A percentile compares a stretch with the other conserved stretches of the same genome.
Evolutionary conservation across 148 eudicot species (phyloP).

Genomic region (Hydrangea macrophylla): DNA sequence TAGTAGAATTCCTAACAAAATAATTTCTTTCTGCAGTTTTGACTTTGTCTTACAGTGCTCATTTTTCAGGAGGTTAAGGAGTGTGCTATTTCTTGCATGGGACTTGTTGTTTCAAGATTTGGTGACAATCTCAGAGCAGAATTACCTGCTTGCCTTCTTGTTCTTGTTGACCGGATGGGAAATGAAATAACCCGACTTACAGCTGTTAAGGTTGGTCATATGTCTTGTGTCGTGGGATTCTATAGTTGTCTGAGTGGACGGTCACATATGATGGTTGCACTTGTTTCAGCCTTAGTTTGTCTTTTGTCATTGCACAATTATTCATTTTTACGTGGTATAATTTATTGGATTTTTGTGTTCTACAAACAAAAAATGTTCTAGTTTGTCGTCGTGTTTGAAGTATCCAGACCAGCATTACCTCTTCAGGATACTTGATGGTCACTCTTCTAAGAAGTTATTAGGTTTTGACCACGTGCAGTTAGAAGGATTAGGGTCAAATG

Average conservation of each 20-base stretch:
- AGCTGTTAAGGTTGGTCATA: conserved; percentile 79
- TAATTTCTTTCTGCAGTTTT: not conserved
- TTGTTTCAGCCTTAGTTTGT: not conserved
- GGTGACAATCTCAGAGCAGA: conserved; percentile 82
- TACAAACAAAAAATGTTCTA: too few species aligned
- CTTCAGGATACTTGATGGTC: too few species aligned
- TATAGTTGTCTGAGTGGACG: not conserved
- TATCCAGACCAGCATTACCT: too few species aligned
- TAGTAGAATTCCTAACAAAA: conserved; percentile 10
- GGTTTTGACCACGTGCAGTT: too few species aligned
- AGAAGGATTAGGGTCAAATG: too few species aligned
- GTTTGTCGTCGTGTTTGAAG: too few species aligned
- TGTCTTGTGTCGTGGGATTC: conserved; percentile 2
- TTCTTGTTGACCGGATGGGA: conserved; percentile 98
- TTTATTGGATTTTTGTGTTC: too few species aligned
- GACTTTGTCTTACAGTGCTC: conserved; percentile 12
- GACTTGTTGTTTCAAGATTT: conserved; percentile 86
- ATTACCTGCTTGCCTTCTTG: conserved; percentile 86
- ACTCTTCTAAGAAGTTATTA: too few species aligned
- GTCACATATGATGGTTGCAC: not conserved
- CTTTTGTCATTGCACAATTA: not conserved
- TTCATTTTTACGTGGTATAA: not conserved
- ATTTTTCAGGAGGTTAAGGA: conserved; percentile 84
- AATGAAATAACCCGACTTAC: conserved; percentile 98
- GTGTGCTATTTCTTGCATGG: conserved; percentile 98